Evolutionary conservation across 1,284 basidiomycete species (phyloP).

Genomic region (Fomitopsis betulina): DNA sequence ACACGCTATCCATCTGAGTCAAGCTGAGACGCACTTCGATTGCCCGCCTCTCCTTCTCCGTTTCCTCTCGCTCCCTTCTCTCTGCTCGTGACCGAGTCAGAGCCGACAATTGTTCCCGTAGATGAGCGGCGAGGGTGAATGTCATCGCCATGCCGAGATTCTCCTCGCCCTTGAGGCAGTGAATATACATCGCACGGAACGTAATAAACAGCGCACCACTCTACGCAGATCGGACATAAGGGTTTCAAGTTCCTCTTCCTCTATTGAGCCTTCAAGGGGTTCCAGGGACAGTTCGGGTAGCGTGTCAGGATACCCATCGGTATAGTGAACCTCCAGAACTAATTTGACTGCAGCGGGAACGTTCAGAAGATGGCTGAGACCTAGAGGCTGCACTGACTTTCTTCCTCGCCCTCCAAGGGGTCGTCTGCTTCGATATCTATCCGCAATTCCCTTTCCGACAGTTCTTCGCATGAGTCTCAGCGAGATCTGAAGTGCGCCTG

Average conservation of each 20-base stretch:
- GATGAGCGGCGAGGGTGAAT: conserved; percentile 87
- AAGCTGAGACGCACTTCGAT: conserved; percentile 56
- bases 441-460: conserved; percentile 77
- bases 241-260: conserved; percentile 49
- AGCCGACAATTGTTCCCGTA: conserved; percentile 73
- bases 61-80: conserved; percentile 56
- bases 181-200: not conserved
- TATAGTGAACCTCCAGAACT: conserved; percentile 66
- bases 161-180: conserved; percentile 61
- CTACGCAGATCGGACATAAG: conserved; percentile 58
- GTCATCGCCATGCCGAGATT: conserved; percentile 98
- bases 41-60: conserved; percentile 65
- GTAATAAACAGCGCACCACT: conserved; percentile 40
- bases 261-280: conserved; percentile 64
- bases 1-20: not conserved
- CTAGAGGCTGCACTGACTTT: conserved; percentile 40
- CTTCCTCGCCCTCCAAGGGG: conserved; percentile 52
- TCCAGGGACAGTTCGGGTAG: conserved; percentile 75
- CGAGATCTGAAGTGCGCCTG: conserved; percentile 26
- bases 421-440: conserved; percentile 91
- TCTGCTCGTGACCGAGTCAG: conserved; percentile 61
- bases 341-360: conserved; percentile 65
- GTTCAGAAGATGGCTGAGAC: not conserved
- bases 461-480: conserved; percentile 67
- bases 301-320: conserved; percentile 68